Percentiles rank a stretch among this genome's conserved stretches.
These are phyloP conservation scores for Saitoella complicata DNA, from an alignment of 805 yeast species.

Conservation along the genomic window DNA sequence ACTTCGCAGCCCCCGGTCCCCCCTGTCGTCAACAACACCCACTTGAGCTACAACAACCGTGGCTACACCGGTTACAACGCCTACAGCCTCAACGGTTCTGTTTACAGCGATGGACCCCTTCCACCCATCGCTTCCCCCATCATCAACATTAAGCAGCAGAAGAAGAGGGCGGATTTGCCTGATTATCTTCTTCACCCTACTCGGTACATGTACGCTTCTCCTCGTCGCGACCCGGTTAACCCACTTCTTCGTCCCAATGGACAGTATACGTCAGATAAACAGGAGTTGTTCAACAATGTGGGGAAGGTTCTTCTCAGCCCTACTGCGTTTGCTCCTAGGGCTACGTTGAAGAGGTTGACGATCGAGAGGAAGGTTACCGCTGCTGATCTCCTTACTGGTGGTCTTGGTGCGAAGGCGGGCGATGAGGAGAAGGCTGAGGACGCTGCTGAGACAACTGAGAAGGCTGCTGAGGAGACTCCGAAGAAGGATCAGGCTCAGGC, in stretches of 20 bases:
- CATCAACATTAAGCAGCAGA: conserved; percentile 2
- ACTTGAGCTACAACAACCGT: too few relatives aligned
- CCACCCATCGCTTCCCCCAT: conserved; percentile 34
- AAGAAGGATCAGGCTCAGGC: too few relatives aligned
- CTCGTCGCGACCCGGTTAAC: not conserved
- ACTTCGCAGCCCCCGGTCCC: conserved; percentile 31
- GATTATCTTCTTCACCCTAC: conserved; percentile 5
- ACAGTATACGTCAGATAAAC: not conserved
- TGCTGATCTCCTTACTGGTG: conserved; percentile 11
- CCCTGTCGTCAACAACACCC: conserved; percentile 25
- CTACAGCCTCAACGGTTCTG: not conserved
- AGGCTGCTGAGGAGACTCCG: too few relatives aligned
- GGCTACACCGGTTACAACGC: too few relatives aligned
- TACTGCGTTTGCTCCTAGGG: conserved; percentile 53
- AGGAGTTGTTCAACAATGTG: conserved; percentile 26
- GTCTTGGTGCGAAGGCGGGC: conserved; percentile 1
- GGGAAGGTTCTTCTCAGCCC: conserved; percentile 56
- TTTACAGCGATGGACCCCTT: conserved; percentile 30
- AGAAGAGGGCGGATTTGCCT: conserved; percentile 2
- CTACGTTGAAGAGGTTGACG: conserved; percentile 36
- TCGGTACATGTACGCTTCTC: conserved; percentile 4
- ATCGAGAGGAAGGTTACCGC: conserved; percentile 29
- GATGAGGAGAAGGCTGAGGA: too few relatives aligned
- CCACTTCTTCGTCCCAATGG: not conserved
- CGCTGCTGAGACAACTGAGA: too few relatives aligned